phyloP scores from a whole-genome alignment of 177 flowering plant species.

The Telopea speciosissima region DNA sequence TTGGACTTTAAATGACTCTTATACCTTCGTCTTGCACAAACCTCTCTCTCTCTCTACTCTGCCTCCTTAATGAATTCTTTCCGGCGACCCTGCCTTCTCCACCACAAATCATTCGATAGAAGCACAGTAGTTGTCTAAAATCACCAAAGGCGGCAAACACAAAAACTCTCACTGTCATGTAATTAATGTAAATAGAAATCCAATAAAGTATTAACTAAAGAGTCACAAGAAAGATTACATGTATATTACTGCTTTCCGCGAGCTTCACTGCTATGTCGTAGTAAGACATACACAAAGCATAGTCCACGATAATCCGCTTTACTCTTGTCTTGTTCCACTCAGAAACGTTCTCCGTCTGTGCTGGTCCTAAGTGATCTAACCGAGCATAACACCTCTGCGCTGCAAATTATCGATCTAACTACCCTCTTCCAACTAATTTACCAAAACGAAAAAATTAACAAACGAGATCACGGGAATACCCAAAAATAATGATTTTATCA shows the following conservation, averaged over 20 bases:
- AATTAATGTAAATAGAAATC: background rate
- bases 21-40: no score
- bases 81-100: no score
- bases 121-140: no score
- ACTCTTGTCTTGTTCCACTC: slow-evolving; percentile 67
- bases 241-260: slow-evolving; percentile 60
- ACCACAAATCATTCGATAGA: no score
- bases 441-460: background rate
- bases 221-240: slow-evolving; percentile 28
- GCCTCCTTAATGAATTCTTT: no score
- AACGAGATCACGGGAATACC: background rate
- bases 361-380: slow-evolving; percentile 70
- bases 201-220: background rate
- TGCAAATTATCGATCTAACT: slow-evolving; percentile 65
- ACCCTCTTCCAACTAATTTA: slow-evolving; percentile 71
- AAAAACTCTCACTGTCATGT: no score
- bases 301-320: slow-evolving; percentile 86
- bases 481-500: background rate
- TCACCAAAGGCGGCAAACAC: no score
- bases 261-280: slow-evolving; percentile 75
- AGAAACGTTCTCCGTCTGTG: slow-evolving; percentile 46
- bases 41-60: no score
- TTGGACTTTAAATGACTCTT: no score
- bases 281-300: slow-evolving; percentile 91
- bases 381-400: slow-evolving; percentile 81